phyloP scores from a whole-genome alignment of 768 basidiomycete species.

The Termitomyces sp. region DNA sequence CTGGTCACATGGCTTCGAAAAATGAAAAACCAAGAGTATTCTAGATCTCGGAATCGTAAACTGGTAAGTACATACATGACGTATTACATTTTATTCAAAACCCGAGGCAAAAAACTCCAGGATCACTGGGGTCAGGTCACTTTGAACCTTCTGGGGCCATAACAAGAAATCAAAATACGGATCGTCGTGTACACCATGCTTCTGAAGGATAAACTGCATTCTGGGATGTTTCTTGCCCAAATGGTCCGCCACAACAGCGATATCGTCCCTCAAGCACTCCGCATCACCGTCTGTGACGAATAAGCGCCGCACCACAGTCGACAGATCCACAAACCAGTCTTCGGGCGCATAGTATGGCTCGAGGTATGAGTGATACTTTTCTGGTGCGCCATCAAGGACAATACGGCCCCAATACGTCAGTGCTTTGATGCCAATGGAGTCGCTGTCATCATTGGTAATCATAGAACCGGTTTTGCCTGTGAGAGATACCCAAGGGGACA shows the following conservation, averaged over 20 bases:
- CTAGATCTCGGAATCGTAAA: not conserved
- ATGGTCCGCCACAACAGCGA: conserved; percentile 22
- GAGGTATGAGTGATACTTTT: conserved; percentile 24
- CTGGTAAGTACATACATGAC: not conserved
- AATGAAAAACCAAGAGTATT: not conserved
- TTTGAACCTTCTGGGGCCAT: conserved; percentile 15
- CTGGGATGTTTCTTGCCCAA: conserved; percentile 19
- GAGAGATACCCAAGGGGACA: conserved; percentile 30
- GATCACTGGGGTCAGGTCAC: conserved; percentile 22
- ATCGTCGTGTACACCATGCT: conserved; percentile 35
- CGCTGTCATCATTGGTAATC: conserved; percentile 15
- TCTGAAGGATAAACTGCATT: conserved; percentile 25
- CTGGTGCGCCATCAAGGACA: conserved; percentile 17
- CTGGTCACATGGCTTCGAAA: too few species aligned
- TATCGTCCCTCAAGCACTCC: conserved; percentile 33
- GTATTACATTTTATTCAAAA: not conserved
- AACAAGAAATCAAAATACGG: conserved; percentile 29
- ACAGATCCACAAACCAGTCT: conserved; percentile 31
- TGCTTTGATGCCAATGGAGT: conserved; percentile 15
- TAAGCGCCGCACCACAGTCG: conserved; percentile 28
- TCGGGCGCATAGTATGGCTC: conserved; percentile 29
- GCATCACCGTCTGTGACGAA: conserved; percentile 33
- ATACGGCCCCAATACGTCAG: conserved; percentile 16
- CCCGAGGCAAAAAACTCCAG: conserved; percentile 15
- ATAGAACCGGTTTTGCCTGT: conserved; percentile 14